These are phyloP conservation scores for Neoboletus magnificus DNA, from an alignment of 768 basidiomycete species.

Conservation along the genomic window DNA sequence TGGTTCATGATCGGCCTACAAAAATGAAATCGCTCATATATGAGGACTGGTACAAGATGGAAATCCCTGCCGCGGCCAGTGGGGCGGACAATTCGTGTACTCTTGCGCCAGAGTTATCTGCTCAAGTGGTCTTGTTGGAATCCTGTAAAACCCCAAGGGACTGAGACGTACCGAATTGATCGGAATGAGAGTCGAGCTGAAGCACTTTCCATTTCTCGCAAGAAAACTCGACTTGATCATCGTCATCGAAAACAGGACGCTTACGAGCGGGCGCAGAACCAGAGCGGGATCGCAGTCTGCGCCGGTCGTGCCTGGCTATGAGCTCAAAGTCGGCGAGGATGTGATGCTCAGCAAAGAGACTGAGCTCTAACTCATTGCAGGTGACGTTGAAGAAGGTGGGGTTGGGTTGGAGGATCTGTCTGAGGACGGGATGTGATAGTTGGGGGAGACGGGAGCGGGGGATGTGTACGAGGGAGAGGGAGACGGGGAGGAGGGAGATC, in stretches of 20 bases:
- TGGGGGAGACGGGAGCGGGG: conserved; percentile 63
- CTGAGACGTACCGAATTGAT: conserved; percentile 53
- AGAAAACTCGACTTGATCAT: conserved; percentile 61
- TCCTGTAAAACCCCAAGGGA: background rate
- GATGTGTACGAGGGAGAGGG: conserved; percentile 71
- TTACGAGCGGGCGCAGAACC: conserved; percentile 34
- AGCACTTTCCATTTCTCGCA: conserved; percentile 76
- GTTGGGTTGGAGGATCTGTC: conserved; percentile 63
- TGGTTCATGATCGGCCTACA: conserved; percentile 40
- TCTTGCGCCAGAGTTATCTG: conserved; percentile 68
- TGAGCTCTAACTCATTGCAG: conserved; percentile 77
- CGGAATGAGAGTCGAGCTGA: conserved; percentile 77
- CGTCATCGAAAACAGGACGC: conserved; percentile 28
- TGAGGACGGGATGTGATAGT: conserved; percentile 59
- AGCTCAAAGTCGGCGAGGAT: conserved; percentile 57
- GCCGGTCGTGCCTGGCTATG: conserved; percentile 57
- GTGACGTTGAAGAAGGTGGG: conserved; percentile 73
- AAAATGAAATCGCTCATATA: conserved; percentile 84
- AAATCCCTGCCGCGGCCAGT: conserved; percentile 72
- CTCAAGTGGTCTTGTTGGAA: conserved; percentile 4
- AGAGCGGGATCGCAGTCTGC: conserved; percentile 40
- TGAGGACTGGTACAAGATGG: conserved; percentile 79
- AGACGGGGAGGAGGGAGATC: conserved; percentile 67
- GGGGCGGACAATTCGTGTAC: conserved; percentile 75
- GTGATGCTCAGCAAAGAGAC: conserved; percentile 63